phyloP scores from a whole-genome alignment of 768 basidiomycete species.

The Sarcodon aspratus region DNA sequence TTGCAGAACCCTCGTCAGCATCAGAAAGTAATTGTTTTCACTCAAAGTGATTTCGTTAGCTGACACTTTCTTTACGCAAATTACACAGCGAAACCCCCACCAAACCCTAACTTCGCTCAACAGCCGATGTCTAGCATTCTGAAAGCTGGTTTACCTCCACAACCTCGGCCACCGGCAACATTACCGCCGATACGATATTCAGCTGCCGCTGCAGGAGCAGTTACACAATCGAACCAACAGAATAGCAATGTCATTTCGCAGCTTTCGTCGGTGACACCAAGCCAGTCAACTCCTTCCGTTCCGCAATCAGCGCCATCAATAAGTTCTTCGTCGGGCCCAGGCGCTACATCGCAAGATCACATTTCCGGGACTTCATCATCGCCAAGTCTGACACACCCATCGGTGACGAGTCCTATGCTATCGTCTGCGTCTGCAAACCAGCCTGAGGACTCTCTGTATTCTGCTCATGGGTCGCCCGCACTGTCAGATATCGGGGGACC shows the following conservation, averaged over 20 bases:
- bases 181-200: conserved; percentile 84
- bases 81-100: conserved; percentile 54
- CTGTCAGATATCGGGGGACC: conserved; percentile 47
- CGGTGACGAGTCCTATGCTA: conserved; percentile 70
- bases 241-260: conserved; percentile 13
- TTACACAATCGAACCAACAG: conserved; percentile 26
- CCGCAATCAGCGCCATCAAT: conserved; percentile 28
- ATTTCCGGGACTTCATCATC: conserved; percentile 40
- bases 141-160: conserved; percentile 54
- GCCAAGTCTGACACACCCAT: conserved; percentile 79
- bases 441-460: conserved; percentile 57
- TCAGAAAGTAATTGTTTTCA: conserved; percentile 39
- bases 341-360: conserved; percentile 23
- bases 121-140: conserved; percentile 70
- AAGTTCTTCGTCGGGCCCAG: conserved; percentile 18
- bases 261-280: conserved; percentile 17
- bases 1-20: conserved; percentile 51
- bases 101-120: conserved; percentile 70
- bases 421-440: conserved; percentile 64
- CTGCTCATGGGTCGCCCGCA: conserved; percentile 61
- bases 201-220: conserved; percentile 73
- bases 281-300: conserved; percentile 22
- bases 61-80: conserved; percentile 1
- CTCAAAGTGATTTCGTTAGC: background rate
- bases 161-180: conserved; percentile 41